Evolutionary conservation across 495 filamentous ascomycete species (phyloP).

Genomic region (Tricharina praecox): DNA sequence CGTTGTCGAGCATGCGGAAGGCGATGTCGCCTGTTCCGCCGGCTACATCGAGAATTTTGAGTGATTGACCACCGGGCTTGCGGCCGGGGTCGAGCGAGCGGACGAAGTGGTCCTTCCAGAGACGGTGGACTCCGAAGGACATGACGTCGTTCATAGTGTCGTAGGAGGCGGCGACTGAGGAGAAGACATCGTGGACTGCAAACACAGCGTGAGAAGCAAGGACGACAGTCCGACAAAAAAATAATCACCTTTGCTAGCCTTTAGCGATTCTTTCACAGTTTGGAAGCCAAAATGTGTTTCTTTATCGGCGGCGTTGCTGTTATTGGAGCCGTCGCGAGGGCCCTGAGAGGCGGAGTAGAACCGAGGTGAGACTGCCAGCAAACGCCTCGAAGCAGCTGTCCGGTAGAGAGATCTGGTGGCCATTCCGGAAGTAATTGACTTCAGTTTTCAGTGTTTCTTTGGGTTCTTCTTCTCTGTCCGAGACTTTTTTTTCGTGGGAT

Average conservation of each 20-base stretch:
- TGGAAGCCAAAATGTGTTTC: slow-evolving; percentile 93
- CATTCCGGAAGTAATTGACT: slow-evolving; percentile 13
- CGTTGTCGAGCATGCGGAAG: slow-evolving; percentile 87
- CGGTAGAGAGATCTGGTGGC: slow-evolving; percentile 15
- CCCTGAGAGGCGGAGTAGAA: slow-evolving; percentile 9
- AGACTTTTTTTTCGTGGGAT: no score
- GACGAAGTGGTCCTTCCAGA: slow-evolving; percentile 99
- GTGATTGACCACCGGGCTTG: slow-evolving; percentile 35
- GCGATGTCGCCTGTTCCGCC: slow-evolving; percentile 97
- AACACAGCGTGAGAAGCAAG: slow-evolving; percentile 1
- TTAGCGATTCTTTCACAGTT: slow-evolving; percentile 66
- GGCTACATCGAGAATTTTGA: slow-evolving; percentile 89
- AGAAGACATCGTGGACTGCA: slow-evolving; percentile 75
- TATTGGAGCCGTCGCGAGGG: slow-evolving; percentile 11
- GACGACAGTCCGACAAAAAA: neutral
- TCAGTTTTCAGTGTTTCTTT: slow-evolving; percentile 1
- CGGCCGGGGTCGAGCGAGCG: slow-evolving; percentile 76
- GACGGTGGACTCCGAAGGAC: slow-evolving; percentile 88
- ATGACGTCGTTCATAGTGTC: slow-evolving; percentile 98
- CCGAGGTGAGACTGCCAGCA: slow-evolving; percentile 15
- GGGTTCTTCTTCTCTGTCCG: no score
- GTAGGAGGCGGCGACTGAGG: slow-evolving; percentile 71
- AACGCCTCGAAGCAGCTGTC: slow-evolving; percentile 4
- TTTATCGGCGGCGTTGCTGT: slow-evolving; percentile 27
- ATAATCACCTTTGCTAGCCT: slow-evolving; percentile 51